Percentiles rank a stretch among this genome's conserved stretches.
Evolutionary conservation across 1,139 yeast species (phyloP).

Genomic region (Pichia cactophila): DNA sequence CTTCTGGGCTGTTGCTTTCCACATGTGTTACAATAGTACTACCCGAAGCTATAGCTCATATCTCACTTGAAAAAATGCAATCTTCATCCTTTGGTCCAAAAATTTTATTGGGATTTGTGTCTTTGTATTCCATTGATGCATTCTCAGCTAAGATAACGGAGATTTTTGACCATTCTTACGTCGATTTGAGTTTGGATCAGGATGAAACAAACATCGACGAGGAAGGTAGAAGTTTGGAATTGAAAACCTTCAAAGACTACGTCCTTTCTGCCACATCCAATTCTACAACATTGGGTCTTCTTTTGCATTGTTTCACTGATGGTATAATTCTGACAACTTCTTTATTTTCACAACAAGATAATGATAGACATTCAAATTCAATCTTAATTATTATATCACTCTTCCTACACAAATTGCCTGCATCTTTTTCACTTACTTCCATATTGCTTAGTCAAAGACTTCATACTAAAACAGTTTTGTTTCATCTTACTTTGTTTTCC

Average conservation of each 20-base stretch:
- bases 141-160: constrained; percentile 4
- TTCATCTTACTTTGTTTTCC: constrained; percentile 37
- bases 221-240: background rate
- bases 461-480: constrained; percentile 26
- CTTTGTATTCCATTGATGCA: constrained; percentile 7
- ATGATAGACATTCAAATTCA: constrained; percentile 23
- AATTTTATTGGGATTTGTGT: constrained; percentile 12
- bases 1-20: constrained; percentile 13
- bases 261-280: constrained; percentile 19
- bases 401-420: constrained; percentile 67
- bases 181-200: background rate
- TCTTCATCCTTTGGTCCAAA: constrained; percentile 10
- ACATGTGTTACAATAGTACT: constrained; percentile 12
- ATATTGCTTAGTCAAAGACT: constrained; percentile 36
- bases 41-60: constrained; percentile 12
- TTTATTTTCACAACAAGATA: constrained; percentile 5
- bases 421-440: constrained; percentile 61
- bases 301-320: constrained; percentile 63
- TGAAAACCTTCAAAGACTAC: constrained; percentile 2
- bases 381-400: constrained; percentile 51
- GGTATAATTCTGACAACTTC: constrained; percentile 67
- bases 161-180: background rate
- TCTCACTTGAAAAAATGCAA: constrained; percentile 1
- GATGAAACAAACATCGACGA: background rate
- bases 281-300: constrained; percentile 52